phyloP scores from a whole-genome alignment of 371 early-diverging fungal genomes.

The Ordospora colligata region DNA sequence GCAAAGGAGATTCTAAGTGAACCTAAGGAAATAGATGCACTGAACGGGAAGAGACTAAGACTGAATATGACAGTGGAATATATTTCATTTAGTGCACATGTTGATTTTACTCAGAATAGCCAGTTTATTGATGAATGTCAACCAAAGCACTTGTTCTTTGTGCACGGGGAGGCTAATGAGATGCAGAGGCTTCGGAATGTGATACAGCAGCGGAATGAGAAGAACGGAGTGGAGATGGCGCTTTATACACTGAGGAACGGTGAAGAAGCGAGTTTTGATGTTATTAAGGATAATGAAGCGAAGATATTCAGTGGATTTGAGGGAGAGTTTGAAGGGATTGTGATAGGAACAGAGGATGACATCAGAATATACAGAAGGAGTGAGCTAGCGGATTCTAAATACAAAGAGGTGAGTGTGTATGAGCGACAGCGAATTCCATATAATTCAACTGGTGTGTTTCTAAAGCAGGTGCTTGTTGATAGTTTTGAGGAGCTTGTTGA shows the following conservation, averaged over 20 bases:
- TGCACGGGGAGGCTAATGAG: constrained; percentile 94
- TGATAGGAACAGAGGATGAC: constrained; percentile 12
- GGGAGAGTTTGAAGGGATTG: constrained; percentile 43
- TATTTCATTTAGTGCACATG: constrained; percentile 97
- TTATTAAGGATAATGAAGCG: constrained; percentile 64
- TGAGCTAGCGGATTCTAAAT: constrained; percentile 13
- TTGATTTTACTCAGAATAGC: constrained; percentile 93
- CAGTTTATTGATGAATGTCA: constrained; percentile 90
- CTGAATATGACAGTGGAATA: constrained; percentile 82
- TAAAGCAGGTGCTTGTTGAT: constrained; percentile 42
- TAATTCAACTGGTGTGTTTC: constrained; percentile 25
- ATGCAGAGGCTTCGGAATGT: constrained; percentile 90
- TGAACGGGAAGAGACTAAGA: constrained; percentile 78
- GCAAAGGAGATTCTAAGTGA: constrained; percentile 87
- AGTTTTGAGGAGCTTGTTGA: constrained; percentile 38
- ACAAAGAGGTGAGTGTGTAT: constrained; percentile 24
- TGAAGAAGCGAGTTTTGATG: constrained; percentile 78
- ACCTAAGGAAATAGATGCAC: constrained; percentile 74
- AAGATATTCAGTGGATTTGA: constrained; percentile 22
- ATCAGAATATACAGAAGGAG: constrained; percentile 25
- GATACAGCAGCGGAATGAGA: constrained; percentile 71
- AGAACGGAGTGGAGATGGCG: constrained; percentile 69
- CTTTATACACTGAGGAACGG: constrained; percentile 82
- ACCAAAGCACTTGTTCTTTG: constrained; percentile 85
- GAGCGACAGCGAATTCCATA: constrained; percentile 50